Base-by-base conservation (phyloP, 2,329 filamentous ascomycete genomes). In the Diaporthe nobilis region DNA sequence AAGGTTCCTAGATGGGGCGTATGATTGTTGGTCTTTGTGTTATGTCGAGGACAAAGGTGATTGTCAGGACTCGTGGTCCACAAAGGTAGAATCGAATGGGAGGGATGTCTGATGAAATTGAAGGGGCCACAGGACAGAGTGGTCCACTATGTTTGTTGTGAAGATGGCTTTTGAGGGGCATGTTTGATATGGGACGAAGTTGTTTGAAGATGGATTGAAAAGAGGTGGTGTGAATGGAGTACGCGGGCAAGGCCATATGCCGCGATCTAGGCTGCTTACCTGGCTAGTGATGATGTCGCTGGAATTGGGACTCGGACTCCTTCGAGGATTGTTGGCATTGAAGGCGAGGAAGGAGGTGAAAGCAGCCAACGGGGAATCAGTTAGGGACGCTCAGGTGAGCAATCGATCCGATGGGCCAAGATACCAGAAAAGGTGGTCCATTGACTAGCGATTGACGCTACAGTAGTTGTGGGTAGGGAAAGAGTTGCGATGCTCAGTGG, bases 1-100 rank as follows among this genome's bases (percentile, higher is more conserved):
- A 51, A 7, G 15, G 12, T 22, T 28, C 15, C 15, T 37, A 10
- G 13, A 17, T 25, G 5, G 10, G 17, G 37, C 12, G 20, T 25
- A 1, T 34, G 8, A 34, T 60, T 31, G 2, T 1, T 1, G 22
- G 20, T 39, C n/a, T 10, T 34, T 47, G 22, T 67, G 6, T 60
- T 8, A 49, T 22, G 44, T 75, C 31, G 61, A 61, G 37, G 47
- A 61, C 53, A 47, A 72, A 39, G 81, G 15, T 73, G 77, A 57
- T 71, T 68, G 47, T 70, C 5, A 8, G 49, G 65, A 25, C 63
- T 39, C 15, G 31, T 53, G 34, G 37, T 28, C 12, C 4, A 17
- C n/a, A 55, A 2, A 25, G 34, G 65, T 20, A 20, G 47, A 25
- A 13, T 13, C 6, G 9, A 37, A 4, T n/a, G 12, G 10, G 25